Percentiles rank a stretch among this genome's conserved stretches.
phyloP scores from a whole-genome alignment of 352 stramenopile genomes.

The Globisporangium abappressorium region DNA sequence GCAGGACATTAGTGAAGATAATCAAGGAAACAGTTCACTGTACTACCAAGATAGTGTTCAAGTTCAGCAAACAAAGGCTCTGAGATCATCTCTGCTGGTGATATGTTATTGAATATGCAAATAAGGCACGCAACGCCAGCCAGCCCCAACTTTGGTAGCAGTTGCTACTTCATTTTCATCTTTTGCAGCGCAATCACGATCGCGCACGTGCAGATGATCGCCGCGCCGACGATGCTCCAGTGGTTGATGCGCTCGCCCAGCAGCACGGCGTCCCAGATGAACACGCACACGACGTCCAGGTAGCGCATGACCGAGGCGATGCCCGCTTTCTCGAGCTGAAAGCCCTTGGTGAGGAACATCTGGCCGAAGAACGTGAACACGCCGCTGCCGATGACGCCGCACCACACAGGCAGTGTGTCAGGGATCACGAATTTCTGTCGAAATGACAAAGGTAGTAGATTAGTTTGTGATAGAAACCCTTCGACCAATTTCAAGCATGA shows the following conservation, averaged over 20 bases:
- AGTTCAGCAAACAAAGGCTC: too few relatives aligned
- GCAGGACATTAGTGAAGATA: too few relatives aligned
- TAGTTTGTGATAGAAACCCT: not conserved
- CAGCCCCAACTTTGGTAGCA: not conserved
- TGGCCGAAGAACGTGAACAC: slow-evolving; percentile 71
- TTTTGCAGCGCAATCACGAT: slow-evolving; percentile 65
- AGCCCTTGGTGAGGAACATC: slow-evolving; percentile 70
- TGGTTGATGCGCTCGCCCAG: slow-evolving; percentile 64
- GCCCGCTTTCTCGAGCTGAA: slow-evolving; percentile 79
- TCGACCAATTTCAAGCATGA: not conserved
- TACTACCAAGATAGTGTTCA: too few relatives aligned
- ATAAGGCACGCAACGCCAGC: not conserved
- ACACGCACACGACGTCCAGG: slow-evolving; percentile 78
- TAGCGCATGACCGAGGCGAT: slow-evolving; percentile 85
- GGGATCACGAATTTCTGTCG: slow-evolving; percentile 39
- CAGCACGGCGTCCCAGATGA: slow-evolving; percentile 77
- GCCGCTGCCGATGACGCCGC: slow-evolving; percentile 45
- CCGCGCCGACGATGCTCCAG: slow-evolving; percentile 67
- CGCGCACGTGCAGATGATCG: slow-evolving; percentile 66
- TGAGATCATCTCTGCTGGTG: not conserved
- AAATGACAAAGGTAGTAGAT: not conserved
- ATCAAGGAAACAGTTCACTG: too few relatives aligned
- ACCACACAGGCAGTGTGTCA: slow-evolving; percentile 37
- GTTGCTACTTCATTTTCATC: not conserved
- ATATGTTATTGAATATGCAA: not conserved